Evolutionary conservation across 441 rosid species (phyloP).

Genomic region (Hypseocharis bilobata): DNA sequence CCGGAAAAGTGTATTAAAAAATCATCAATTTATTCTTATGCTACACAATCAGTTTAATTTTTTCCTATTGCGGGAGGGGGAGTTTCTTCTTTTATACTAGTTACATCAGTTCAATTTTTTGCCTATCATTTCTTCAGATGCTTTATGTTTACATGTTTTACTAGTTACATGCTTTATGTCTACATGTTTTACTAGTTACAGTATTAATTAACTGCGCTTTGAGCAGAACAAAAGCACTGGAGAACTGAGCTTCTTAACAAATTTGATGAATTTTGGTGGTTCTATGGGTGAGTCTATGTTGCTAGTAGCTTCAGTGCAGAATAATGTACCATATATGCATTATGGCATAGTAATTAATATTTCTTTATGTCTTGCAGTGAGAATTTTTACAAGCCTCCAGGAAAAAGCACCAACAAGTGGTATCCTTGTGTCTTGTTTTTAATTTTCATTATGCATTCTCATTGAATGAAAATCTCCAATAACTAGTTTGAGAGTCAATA

Average conservation of each 20-base stretch:
- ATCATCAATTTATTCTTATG: too few species aligned
- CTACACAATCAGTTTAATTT: too few species aligned
- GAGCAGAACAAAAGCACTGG: slow-evolving; percentile 79
- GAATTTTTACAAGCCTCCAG: slow-evolving; percentile 85
- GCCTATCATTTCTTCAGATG: not conserved
- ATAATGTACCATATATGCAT: not conserved
- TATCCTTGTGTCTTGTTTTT: slow-evolving; percentile 41
- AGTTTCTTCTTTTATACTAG: too few species aligned
- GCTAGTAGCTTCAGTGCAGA: not conserved
- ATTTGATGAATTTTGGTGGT: slow-evolving; percentile 64
- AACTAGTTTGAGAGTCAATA: not conserved
- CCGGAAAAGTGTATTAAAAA: too few species aligned
- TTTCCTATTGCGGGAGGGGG: too few species aligned
- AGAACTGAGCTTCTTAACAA: slow-evolving; percentile 85
- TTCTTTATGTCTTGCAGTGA: slow-evolving; percentile 39
- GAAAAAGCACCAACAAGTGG: slow-evolving; percentile 80
- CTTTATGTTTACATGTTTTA: not conserved
- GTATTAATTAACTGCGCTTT: slow-evolving; percentile 15
- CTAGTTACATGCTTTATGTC: not conserved
- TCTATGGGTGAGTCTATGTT: slow-evolving; percentile 49
- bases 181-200: not conserved
- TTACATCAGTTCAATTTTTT: not conserved
- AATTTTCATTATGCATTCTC: slow-evolving; percentile 1
- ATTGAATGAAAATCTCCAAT: not conserved
- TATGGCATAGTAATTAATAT: not conserved